Percentiles rank a stretch among this genome's conserved stretches.
phyloP scores from a whole-genome alignment of 768 basidiomycete genomes.

The Mycena alexandri region DNA sequence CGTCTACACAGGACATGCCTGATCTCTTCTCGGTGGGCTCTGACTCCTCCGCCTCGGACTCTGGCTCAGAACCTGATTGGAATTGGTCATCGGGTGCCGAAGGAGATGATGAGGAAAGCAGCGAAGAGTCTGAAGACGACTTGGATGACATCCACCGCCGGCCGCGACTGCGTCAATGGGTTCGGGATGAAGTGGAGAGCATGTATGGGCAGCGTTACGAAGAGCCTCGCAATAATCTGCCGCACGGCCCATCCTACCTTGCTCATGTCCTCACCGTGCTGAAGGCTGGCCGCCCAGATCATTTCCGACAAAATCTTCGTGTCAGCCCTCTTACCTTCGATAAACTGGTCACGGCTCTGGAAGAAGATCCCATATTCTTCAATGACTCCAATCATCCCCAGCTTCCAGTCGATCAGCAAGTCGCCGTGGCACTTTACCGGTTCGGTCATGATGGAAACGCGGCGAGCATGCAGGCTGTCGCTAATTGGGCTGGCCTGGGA shows the following conservation, averaged over 20 bases:
- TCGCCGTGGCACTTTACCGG: conserved; percentile 53
- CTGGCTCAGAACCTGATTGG: not conserved
- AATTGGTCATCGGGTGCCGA: conserved; percentile 8
- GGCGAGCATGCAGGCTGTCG: conserved; percentile 45
- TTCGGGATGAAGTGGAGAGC: not conserved
- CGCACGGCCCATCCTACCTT: conserved; percentile 21
- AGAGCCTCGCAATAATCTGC: conserved; percentile 24
- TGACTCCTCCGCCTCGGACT: not conserved
- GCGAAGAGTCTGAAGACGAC: not conserved
- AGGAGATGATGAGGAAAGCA: conserved; percentile 5
- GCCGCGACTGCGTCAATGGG: not conserved
- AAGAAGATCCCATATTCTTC: conserved; percentile 42
- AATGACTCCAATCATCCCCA: conserved; percentile 45
- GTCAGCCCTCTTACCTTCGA: conserved; percentile 52
- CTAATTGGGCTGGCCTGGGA: conserved; percentile 52
- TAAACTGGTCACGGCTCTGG: conserved; percentile 40
- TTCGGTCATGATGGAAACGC: conserved; percentile 58
- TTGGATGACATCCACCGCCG: not conserved
- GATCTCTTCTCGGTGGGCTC: conserved; percentile 3
- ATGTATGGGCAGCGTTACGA: conserved; percentile 32
- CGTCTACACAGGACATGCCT: not conserved
- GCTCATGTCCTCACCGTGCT: conserved; percentile 38
- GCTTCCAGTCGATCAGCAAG: conserved; percentile 44
- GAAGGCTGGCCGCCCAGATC: conserved; percentile 41
- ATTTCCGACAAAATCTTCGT: conserved; percentile 47